These are phyloP conservation scores for Pterocarpus santalinus DNA, from an alignment of 306 rosid genomes.

Conservation along the genomic window DNA sequence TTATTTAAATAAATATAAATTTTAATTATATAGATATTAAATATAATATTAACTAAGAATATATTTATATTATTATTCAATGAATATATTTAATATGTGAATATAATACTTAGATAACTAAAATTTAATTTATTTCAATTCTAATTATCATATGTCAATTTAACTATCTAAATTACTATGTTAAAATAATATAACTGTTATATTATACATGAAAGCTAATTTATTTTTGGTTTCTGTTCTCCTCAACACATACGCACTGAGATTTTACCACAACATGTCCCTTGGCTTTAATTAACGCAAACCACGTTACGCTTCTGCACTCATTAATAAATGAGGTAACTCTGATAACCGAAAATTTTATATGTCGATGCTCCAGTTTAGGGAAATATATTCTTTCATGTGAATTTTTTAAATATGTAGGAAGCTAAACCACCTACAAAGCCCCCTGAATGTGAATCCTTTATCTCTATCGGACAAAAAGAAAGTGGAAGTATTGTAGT, in stretches of 20 bases:
- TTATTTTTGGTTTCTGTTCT: conserved; percentile 24
- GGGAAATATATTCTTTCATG: background rate
- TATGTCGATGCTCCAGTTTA: background rate
- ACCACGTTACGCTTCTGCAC: background rate
- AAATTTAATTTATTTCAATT: too few species aligned
- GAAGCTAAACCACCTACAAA: background rate
- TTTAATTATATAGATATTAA: too few species aligned
- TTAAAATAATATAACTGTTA: too few species aligned
- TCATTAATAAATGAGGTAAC: background rate
- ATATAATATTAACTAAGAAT: too few species aligned
- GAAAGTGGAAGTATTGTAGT: background rate
- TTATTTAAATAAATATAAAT: too few species aligned
- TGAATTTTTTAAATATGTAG: background rate
- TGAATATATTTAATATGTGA: too few species aligned
- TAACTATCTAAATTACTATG: too few species aligned
- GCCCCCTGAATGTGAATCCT: background rate
- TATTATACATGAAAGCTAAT: background rate
- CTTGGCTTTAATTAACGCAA: background rate
- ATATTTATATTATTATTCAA: too few species aligned
- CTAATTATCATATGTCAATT: too few species aligned
- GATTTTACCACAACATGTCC: conserved; percentile 22
- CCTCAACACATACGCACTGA: conserved; percentile 20
- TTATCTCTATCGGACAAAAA: background rate
- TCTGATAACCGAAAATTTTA: background rate
- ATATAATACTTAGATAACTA: too few species aligned